phyloP scores from a whole-genome alignment of 176 grass and related monocot genomes.

The Coix lacrymajobi region DNA sequence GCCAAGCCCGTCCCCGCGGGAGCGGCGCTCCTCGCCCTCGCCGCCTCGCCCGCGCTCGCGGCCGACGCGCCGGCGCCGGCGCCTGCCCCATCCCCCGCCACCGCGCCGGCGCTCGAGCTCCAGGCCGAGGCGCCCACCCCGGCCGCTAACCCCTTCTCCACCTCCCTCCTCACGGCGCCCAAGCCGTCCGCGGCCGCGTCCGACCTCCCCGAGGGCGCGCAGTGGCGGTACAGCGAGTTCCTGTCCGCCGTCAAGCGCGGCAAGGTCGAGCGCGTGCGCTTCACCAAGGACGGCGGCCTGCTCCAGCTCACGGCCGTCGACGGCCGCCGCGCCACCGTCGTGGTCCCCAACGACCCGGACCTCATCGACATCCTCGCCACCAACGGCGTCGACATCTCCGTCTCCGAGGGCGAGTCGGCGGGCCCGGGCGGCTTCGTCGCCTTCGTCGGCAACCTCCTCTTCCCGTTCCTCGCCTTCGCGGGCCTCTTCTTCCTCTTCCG shows the following conservation, averaged over 20 bases:
- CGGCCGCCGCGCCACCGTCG: constrained; percentile 59
- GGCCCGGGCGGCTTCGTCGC: constrained; percentile 46
- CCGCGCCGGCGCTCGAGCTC: background rate
- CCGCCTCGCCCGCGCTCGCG: constrained; percentile 43
- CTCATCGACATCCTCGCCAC: constrained; percentile 95
- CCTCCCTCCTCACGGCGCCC: constrained; percentile 59
- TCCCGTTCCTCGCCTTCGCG: constrained; percentile 87
- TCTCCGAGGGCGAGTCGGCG: constrained; percentile 76
- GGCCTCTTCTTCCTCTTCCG: constrained; percentile 97
- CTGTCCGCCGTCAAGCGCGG: constrained; percentile 81
- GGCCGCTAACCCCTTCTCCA: constrained; percentile 62
- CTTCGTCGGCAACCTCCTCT: constrained; percentile 85
- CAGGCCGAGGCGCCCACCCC: constrained; percentile 52
- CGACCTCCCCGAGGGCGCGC: constrained; percentile 72
- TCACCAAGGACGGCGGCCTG: constrained; percentile 71
- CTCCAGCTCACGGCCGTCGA: constrained; percentile 89
- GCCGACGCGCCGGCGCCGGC: constrained; percentile 34
- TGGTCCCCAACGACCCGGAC: constrained; percentile 90
- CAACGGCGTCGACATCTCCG: constrained; percentile 97
- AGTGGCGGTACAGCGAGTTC: constrained; percentile 98
- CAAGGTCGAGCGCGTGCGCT: constrained; percentile 88
- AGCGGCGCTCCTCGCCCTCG: constrained; percentile 32
- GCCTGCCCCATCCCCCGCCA: background rate
- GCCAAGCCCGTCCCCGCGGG: constrained; percentile 17
- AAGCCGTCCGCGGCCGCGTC: constrained; percentile 29